Conservation (phyloP, 805 yeast species). For the Hanseniaspora opuntiae region DNA sequence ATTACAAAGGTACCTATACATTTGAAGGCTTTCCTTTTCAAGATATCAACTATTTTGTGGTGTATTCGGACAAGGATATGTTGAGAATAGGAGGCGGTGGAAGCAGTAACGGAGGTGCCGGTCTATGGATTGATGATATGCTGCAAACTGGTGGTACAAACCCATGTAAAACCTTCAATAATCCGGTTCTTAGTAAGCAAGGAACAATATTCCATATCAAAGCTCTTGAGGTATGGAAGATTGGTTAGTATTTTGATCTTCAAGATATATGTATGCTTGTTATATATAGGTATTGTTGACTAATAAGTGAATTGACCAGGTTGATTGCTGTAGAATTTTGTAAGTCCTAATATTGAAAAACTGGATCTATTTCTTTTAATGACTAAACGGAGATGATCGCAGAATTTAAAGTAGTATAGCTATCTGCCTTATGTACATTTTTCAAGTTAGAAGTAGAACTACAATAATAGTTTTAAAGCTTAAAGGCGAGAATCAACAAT, state of each 20-base stretch:
- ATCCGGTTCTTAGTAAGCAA: constrained; percentile 56
- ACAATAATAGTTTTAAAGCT: too few species aligned
- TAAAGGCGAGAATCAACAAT: too few species aligned
- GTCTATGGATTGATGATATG: constrained; percentile 72
- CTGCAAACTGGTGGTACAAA: constrained; percentile 65
- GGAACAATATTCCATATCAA: constrained; percentile 55
- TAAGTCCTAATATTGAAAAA: too few species aligned
- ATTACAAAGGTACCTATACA: constrained; percentile 28
- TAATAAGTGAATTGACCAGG: too few species aligned
- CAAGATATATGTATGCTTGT: neutral
- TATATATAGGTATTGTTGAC: too few species aligned
- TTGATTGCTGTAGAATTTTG: too few species aligned
- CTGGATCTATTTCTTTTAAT: too few species aligned
- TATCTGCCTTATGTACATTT: too few species aligned
- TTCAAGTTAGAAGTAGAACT: too few species aligned
- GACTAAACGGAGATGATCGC: too few species aligned
- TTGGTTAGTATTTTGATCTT: constrained; percentile 29
- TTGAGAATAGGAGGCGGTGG: constrained; percentile 83
- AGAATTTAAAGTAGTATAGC: too few species aligned
- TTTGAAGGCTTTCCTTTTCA: constrained; percentile 79
- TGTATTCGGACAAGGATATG: constrained; percentile 65
- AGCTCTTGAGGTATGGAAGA: constrained; percentile 76
- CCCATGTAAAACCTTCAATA: constrained; percentile 75
- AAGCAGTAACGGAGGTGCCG: constrained; percentile 54
- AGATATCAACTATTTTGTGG: constrained; percentile 72